These are phyloP conservation scores for Colletotrichum sp. DNA, from an alignment of 2,329 filamentous ascomycete genomes.

Conservation along the genomic window DNA sequence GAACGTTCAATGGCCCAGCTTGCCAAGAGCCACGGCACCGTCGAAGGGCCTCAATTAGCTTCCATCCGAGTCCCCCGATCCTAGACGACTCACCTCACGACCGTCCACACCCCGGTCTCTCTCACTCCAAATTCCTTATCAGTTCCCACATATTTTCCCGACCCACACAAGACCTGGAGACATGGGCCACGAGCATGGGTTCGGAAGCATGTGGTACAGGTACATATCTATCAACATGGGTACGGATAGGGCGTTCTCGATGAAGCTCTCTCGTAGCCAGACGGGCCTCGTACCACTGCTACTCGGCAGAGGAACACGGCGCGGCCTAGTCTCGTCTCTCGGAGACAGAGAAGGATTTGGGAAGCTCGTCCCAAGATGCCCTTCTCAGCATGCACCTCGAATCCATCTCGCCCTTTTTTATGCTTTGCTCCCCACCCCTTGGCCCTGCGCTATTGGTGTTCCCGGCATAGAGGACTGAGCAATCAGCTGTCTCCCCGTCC, in stretches of 20 bases:
- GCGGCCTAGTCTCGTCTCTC: background rate
- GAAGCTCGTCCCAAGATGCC: background rate
- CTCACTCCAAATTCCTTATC: constrained; percentile 15
- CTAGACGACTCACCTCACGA: background rate
- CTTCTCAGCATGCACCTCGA: background rate
- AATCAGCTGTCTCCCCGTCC: constrained; percentile 5
- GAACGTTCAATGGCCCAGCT: background rate
- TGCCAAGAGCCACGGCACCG: constrained; percentile 5
- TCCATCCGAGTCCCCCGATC: constrained; percentile 11
- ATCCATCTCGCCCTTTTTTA: background rate
- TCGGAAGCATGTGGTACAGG: constrained; percentile 1
- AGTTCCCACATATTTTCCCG: constrained; percentile 17
- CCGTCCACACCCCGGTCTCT: background rate
- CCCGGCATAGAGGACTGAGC: background rate
- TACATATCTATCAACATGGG: background rate
- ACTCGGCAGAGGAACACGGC: background rate
- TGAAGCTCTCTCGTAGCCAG: constrained; percentile 9
- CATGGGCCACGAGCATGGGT: background rate
- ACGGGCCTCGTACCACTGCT: background rate
- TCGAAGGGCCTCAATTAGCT: constrained; percentile 11
- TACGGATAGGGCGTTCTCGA: background rate
- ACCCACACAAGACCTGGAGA: background rate
- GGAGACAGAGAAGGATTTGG: background rate
- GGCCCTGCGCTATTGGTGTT: constrained; percentile 7
- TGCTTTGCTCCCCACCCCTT: constrained; percentile 4